A percentile compares a stretch with the other conserved stretches of the same genome.
Evolutionary conservation across 345 rosid species (phyloP).

Genomic region (Citrus mangshanensis): DNA sequence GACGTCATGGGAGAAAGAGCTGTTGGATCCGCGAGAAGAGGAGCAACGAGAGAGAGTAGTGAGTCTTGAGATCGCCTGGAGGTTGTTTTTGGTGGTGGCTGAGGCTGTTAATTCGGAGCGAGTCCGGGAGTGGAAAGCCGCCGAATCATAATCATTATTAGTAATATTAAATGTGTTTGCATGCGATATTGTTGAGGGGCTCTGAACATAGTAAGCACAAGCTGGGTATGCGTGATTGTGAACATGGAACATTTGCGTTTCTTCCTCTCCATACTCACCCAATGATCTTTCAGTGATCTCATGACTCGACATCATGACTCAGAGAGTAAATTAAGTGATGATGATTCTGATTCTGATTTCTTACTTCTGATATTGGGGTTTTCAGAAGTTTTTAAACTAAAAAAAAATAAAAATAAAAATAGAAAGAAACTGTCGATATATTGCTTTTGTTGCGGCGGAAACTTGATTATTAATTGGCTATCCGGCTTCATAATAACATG

Average conservation of each 20-base stretch:
- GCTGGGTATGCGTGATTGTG: background rate
- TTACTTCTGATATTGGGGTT: background rate
- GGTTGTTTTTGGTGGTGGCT: constrained; percentile 11
- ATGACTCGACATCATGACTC: too few species aligned
- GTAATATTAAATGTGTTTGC: constrained; percentile 39
- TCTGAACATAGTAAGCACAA: constrained; percentile 66
- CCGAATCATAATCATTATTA: constrained; percentile 22
- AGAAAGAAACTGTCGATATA: too few species aligned
- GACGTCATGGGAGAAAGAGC: constrained; percentile 33
- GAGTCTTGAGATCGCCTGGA: constrained; percentile 21
- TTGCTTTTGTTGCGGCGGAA: too few species aligned
- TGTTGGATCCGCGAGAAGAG: constrained; percentile 52
- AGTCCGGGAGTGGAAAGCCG: constrained; percentile 39
- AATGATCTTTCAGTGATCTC: too few species aligned
- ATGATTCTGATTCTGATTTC: background rate
- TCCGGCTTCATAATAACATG: background rate
- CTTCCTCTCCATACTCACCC: constrained; percentile 32
- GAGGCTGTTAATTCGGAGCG: constrained; percentile 28
- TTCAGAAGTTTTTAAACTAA: background rate
- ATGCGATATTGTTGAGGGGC: constrained; percentile 67
- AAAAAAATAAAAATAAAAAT: background rate
- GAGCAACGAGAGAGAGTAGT: constrained; percentile 46
- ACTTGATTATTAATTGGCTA: too few species aligned
- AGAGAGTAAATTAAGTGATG: background rate
- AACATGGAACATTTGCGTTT: constrained; percentile 29